phyloP scores from a whole-genome alignment of 108 stramenopile genomes.

The Nitzschia palea region DNA sequence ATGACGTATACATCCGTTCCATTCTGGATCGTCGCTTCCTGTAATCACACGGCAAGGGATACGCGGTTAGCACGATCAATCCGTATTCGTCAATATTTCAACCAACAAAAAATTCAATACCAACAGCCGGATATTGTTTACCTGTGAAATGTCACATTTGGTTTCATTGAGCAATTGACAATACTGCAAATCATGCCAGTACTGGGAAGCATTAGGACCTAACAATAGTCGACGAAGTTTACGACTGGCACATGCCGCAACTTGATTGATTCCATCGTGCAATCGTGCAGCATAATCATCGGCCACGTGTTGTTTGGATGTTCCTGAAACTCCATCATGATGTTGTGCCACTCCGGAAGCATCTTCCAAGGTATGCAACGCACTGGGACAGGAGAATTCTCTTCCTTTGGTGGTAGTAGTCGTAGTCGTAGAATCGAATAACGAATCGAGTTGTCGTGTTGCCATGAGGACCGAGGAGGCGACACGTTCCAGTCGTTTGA shows the following conservation, averaged over 20 bases:
- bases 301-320: constrained; percentile 88
- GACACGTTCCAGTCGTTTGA: constrained; percentile 86
- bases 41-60: no score
- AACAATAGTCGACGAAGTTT: constrained; percentile 36
- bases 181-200: constrained; percentile 42
- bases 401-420: background rate
- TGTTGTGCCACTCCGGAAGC: constrained; percentile 87
- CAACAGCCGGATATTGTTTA: no score
- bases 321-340: constrained; percentile 92
- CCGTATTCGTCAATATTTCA: no score
- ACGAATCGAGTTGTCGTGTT: constrained; percentile 72
- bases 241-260: constrained; percentile 41
- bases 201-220: constrained; percentile 5
- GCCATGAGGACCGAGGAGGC: constrained; percentile 73
- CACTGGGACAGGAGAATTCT: background rate
- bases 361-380: constrained; percentile 53
- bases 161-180: constrained; percentile 88
- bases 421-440: constrained; percentile 33
- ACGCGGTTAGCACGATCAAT: no score
- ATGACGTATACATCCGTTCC: constrained; percentile 60
- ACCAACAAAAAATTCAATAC: no score
- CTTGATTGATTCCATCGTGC: constrained; percentile 62
- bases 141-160: constrained; percentile 64
- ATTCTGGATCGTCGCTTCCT: constrained; percentile 3
- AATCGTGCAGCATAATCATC: constrained; percentile 88